Conservation (phyloP, 2,329 filamentous ascomycete species). For the Penicillium verrucosum region DNA sequence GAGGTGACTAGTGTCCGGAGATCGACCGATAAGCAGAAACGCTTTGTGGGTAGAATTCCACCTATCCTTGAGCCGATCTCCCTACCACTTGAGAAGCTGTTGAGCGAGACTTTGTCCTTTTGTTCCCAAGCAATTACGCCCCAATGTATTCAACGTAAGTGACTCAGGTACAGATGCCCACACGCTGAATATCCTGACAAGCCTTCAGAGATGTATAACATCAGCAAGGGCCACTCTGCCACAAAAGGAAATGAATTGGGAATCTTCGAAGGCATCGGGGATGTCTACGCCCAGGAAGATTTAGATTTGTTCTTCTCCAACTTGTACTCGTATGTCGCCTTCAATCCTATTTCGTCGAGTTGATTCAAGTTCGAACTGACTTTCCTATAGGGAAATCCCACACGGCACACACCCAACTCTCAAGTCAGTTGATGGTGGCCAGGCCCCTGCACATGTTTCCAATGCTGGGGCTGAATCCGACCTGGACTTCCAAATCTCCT, state of each 20-base stretch:
- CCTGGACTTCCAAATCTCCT: constrained; percentile 48
- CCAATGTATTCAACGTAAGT: constrained; percentile 37
- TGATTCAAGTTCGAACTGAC: constrained; percentile 16
- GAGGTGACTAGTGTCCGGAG: constrained; percentile 25
- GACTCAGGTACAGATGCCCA: background rate
- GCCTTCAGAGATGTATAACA: constrained; percentile 42
- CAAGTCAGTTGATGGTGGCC: constrained; percentile 41
- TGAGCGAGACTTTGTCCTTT: constrained; percentile 14
- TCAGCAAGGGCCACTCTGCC: constrained; percentile 38
- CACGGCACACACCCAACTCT: constrained; percentile 40
- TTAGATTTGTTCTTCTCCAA: constrained; percentile 43
- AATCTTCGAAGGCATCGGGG: constrained; percentile 47
- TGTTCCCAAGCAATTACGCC: constrained; percentile 41
- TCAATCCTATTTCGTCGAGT: background rate
- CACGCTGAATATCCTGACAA: constrained; percentile 3
- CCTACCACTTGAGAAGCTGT: constrained; percentile 19
- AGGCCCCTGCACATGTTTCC: constrained; percentile 30
- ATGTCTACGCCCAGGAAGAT: constrained; percentile 47
- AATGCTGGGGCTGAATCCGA: constrained; percentile 40
- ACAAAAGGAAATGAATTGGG: constrained; percentile 45
- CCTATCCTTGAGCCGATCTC: constrained; percentile 28
- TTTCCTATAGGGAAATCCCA: constrained; percentile 31
- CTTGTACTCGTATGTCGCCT: constrained; percentile 29
- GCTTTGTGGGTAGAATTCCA: constrained; percentile 20
- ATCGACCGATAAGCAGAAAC: constrained; percentile 16